Evolutionary conservation across 148 eudicot species (phyloP).

Genomic region (Camellia sinensis): DNA sequence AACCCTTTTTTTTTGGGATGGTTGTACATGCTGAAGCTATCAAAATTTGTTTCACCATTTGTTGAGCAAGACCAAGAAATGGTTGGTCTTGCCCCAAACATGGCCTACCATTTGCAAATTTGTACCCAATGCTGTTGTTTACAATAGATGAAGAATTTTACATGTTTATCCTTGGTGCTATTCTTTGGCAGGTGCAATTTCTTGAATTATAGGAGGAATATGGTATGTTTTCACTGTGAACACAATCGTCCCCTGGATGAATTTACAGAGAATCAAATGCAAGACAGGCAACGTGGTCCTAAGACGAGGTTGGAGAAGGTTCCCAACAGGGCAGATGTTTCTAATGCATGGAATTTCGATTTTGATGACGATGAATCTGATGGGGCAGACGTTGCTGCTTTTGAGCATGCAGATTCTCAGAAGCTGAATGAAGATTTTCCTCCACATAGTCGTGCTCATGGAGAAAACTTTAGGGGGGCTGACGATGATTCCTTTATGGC

Average conservation of each 20-base stretch:
- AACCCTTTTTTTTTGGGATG: background rate
- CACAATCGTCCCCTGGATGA: conserved; percentile 92
- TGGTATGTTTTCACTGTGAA: conserved; percentile 84
- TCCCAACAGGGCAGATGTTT: conserved; percentile 52
- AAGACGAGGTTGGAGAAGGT: conserved; percentile 39
- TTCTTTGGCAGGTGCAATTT: conserved; percentile 78
- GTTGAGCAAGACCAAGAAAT: background rate
- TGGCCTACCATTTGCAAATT: background rate
- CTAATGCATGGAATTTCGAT: conserved; percentile 97
- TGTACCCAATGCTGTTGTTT: background rate
- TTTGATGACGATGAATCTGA: conserved; percentile 96
- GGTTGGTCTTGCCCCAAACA: background rate
- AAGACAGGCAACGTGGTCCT: conserved; percentile 50
- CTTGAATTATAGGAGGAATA: conserved; percentile 89
- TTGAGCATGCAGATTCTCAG: conserved; percentile 86
- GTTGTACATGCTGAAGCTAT: background rate
- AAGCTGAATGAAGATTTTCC: conserved; percentile 50
- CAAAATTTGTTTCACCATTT: background rate
- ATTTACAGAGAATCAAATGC: conserved; percentile 56
- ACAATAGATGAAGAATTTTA: background rate
- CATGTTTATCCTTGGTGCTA: conserved; percentile 11
- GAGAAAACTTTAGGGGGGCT: conserved; percentile 32
- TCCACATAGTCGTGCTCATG: conserved; percentile 34
- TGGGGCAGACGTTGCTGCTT: conserved; percentile 98
- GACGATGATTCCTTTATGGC: conserved; percentile 27